Percentiles rank a stretch among this genome's conserved stretches.
These are phyloP conservation scores for Phyllosticta citrichinensis DNA, from an alignment of 2,329 filamentous ascomycete genomes.

Conservation along the genomic window DNA sequence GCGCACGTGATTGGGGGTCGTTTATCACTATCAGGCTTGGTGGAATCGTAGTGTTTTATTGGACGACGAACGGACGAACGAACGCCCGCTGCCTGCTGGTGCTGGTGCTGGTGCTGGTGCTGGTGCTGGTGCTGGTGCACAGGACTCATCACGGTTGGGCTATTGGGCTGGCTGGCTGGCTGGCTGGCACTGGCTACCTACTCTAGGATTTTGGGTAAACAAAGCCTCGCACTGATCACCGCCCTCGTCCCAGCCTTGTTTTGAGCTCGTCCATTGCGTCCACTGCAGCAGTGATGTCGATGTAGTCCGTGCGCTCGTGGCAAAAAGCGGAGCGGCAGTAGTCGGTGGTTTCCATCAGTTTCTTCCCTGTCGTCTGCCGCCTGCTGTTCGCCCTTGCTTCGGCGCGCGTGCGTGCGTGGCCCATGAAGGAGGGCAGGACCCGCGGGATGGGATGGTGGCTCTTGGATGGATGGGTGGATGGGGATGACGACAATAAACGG, in stretches of 20 bases:
- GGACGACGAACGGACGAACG: not conserved
- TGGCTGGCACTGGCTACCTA: too few species aligned
- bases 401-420: too few species aligned
- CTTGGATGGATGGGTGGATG: too few species aligned
- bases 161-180: not conserved
- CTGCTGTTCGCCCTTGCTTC: not conserved
- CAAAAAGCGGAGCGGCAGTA: not conserved
- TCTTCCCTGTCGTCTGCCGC: not conserved
- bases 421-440: too few species aligned
- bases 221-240: not conserved
- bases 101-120: not conserved
- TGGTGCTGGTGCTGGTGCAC: not conserved
- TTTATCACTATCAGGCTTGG: not conserved
- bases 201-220: not conserved
- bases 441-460: too few species aligned
- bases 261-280: not conserved
- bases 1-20: not conserved
- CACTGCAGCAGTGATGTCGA: not conserved
- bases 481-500: not conserved
- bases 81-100: too few species aligned
- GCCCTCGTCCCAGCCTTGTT: not conserved
- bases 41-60: not conserved
- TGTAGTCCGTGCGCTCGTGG: not conserved
- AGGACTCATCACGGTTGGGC: too few species aligned
- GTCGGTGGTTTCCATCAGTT: too few species aligned